phyloP scores from a whole-genome alignment of 345 rosid species.

The Turnera subulata region DNA sequence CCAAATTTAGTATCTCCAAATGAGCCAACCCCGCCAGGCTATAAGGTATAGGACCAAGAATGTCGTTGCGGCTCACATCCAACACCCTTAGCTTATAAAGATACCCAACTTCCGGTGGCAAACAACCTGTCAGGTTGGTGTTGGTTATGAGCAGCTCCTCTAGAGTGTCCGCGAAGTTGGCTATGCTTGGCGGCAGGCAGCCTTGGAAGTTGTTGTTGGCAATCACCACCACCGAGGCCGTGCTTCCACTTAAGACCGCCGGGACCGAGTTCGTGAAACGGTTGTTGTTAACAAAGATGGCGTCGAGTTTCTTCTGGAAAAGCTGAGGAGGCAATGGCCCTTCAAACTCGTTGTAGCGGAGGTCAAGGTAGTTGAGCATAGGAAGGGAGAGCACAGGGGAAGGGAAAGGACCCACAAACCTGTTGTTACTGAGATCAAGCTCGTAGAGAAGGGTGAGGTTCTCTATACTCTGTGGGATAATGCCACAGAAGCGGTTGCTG shows the following conservation, averaged over 20 bases:
- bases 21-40: conserved; percentile 73
- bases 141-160: conserved; percentile 75
- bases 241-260: conserved; percentile 24
- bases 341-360: conserved; percentile 87
- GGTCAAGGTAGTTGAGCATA: conserved; percentile 50
- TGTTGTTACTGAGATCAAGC: conserved; percentile 85
- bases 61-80: conserved; percentile 67
- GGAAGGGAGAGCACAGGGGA: conserved; percentile 62
- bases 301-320: conserved; percentile 63
- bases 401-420: conserved; percentile 86
- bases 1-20: conserved; percentile 65
- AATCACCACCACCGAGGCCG: conserved; percentile 68
- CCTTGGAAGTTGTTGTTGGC: conserved; percentile 82
- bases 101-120: conserved; percentile 80
- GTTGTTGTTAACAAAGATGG: conserved; percentile 76
- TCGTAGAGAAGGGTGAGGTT: conserved; percentile 65
- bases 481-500: conserved; percentile 86
- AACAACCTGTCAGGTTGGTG: conserved; percentile 72
- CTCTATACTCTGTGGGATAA: conserved; percentile 55
- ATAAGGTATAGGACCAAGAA: conserved; percentile 82
- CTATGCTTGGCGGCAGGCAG: conserved; percentile 70
- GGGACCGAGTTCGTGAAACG: conserved; percentile 52
- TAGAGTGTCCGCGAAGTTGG: conserved; percentile 54
- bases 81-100: conserved; percentile 69
- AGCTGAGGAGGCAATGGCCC: conserved; percentile 71